Base-by-base conservation (phyloP, 2,329 filamentous ascomycete species). In the Ascomycota sp. region DNA sequence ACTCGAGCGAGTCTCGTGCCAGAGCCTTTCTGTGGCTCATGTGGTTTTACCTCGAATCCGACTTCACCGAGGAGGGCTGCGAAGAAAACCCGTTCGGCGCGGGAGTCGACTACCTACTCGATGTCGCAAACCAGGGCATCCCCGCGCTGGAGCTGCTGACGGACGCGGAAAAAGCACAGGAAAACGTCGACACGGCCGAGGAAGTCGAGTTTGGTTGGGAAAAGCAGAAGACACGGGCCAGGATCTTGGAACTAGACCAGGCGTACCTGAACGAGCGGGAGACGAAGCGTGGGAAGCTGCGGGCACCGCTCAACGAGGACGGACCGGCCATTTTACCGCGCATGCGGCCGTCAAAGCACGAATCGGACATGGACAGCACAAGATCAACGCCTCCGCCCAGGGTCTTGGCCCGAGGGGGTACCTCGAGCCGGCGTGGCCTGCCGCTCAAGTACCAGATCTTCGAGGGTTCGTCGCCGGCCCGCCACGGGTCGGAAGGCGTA, bases 41-140 rank as follows among this genome's bases (percentile, higher is more conserved):
- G 73, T 98, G 89, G 89, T 94, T 89, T 61, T 95, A 98, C 46
- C 65, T 98, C 12, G 89, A 98, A 50, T 93, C 85, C 20, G 82
- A 94, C 48, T 95, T 94, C 41, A 80, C 80, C 0, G 72, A 77
- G 41, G 80, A 93, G 43, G 82, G 80, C 32, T 86, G 82, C 27
- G 65, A 81, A 28, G 75, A 80, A 41, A 98, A 98, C 44, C 89
- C 89, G 0, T 98, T 94, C 43, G 89, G 89, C 0, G 48, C 60
- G 8, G 73, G 71, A 9, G 67, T 76, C 3, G 71, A 75, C 43
- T 76, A 76, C 36, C 65, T 61, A 7, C 54, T 68, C 1, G 65
- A 69, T 35, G 66, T 75, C 2, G 67, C 69, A 25, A 76, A 75
- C 36, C 71, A 76, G 44, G 71, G 71, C 36, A 67, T 85, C 4